Base-by-base conservation (phyloP, 768 basidiomycete species). In the Auricularia sp. region DNA sequence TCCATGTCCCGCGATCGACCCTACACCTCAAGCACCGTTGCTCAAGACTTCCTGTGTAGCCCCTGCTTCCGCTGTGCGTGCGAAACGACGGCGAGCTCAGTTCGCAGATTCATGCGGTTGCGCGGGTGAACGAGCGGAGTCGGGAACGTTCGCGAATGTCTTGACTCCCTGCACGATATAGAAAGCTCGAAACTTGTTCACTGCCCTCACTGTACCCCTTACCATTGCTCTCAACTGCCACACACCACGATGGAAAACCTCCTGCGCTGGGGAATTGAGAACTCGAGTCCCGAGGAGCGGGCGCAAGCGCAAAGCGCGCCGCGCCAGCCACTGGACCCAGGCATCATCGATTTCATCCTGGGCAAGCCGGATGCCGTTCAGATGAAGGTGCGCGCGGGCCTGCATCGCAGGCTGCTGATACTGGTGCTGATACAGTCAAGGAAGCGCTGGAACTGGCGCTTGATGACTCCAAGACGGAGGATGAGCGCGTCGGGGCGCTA, bases 261-360 rank as follows among this genome's bases (percentile, higher is more conserved):
- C 39, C 78, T 94, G 12, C 86, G 88, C 70, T 94, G 91, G 91
- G 78, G 87, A 16, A 85, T 93, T 62, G 85, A 91, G 72, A 82
- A 93, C 70, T 87, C 88, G 4, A 69, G 76, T 0, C 70, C 79
- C 10, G 53, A 59, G 36, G 56, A 62, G 36, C 69, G 72, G 56
- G 16, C 11, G 8, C 72, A 66, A 2, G 70, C 72, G 35, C 67
- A 75, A 10, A 64, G 74, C 36, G 68, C 75, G 10, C 72, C 71
- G 11, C 74, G 76, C 21, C 64, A 72, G 58, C 77, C 80, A 64
- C 75, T 96, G 21, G 88, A 93, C 76, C 87, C 93, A 1, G 90
- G 75, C n/a, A 79, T 95, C 67, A 88, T 95, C 67, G 91, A 94
- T 69, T 73, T 83, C 74, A 91, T 96, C 69, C 80, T 96, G 36